phyloP scores from a whole-genome alignment of 306 rosid genomes.

The Quercus wislizeni region DNA sequence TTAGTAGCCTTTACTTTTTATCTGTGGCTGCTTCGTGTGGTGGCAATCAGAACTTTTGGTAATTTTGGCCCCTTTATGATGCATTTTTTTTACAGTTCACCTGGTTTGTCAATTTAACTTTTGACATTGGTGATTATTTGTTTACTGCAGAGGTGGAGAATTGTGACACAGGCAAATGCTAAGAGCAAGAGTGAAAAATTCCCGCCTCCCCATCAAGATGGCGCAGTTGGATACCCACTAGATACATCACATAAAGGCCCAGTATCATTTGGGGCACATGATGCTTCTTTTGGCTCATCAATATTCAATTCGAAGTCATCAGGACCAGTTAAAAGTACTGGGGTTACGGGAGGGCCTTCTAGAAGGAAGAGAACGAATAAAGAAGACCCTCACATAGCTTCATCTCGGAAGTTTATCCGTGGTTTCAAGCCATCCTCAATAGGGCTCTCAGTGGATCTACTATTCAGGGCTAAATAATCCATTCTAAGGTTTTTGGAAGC shows the following conservation, averaged over 20 bases:
- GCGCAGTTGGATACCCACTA: slow-evolving; percentile 72
- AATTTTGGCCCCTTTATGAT: background rate
- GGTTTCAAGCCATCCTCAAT: slow-evolving; percentile 68
- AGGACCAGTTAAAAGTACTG: slow-evolving; percentile 38
- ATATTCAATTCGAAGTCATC: slow-evolving; percentile 52
- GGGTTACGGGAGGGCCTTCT: slow-evolving; percentile 43
- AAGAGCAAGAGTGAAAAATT: slow-evolving; percentile 98
- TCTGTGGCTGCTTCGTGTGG: background rate
- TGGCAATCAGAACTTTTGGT: background rate
- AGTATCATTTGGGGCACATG: slow-evolving; percentile 60
- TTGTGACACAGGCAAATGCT: slow-evolving; percentile 57
- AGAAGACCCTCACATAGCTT: slow-evolving; percentile 43
- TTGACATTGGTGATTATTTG: slow-evolving; percentile 24
- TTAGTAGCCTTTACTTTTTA: background rate
- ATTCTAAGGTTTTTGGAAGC: slow-evolving; percentile 31
- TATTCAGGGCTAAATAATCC: slow-evolving; percentile 53
- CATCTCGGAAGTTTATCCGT: slow-evolving; percentile 66
- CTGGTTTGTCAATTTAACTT: background rate
- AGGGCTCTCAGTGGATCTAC: slow-evolving; percentile 53
- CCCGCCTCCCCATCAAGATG: slow-evolving; percentile 95
- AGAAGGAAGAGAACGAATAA: slow-evolving; percentile 45
- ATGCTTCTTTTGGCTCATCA: slow-evolving; percentile 58
- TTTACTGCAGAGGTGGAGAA: slow-evolving; percentile 79
- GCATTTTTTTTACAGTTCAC: background rate
- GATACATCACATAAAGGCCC: slow-evolving; percentile 56